Evolutionary conservation across 2,329 filamentous ascomycete genomes (phyloP).

Genomic region (Sporothrix curviconia): DNA sequence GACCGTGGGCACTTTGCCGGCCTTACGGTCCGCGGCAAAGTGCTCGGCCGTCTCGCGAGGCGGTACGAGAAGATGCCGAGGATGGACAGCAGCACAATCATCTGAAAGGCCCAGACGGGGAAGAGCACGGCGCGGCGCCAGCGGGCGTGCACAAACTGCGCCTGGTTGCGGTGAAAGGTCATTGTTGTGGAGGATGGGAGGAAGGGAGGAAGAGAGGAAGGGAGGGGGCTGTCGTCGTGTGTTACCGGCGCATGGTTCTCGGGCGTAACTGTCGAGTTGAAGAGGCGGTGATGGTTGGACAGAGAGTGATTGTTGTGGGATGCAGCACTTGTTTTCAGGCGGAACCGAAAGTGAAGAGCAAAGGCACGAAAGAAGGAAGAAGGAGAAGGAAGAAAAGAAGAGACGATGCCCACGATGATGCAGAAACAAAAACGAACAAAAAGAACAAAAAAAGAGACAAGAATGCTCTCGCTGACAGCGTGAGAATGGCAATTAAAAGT

Average conservation of each 20-base stretch:
- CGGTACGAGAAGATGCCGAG: conserved; percentile 49
- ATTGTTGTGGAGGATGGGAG: conserved; percentile 3
- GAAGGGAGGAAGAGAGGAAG: too few relatives aligned
- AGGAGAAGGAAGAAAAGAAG: not conserved
- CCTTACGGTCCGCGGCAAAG: conserved; percentile 35
- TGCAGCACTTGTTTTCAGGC: too few relatives aligned
- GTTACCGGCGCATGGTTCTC: too few relatives aligned
- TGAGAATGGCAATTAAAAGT: not conserved
- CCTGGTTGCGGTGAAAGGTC: conserved; percentile 40
- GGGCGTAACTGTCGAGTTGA: not conserved
- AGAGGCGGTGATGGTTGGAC: too few relatives aligned
- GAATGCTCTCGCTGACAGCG: not conserved
- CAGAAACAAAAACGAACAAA: not conserved
- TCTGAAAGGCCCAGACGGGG: conserved; percentile 45
- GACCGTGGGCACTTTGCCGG: conserved; percentile 36
- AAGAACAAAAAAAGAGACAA: not conserved
- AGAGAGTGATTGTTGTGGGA: too few relatives aligned
- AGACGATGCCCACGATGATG: too few relatives aligned
- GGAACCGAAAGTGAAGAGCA: too few relatives aligned
- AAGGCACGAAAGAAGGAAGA: too few relatives aligned
- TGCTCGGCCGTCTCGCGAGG: conserved; percentile 39
- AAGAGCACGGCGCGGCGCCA: conserved; percentile 44
- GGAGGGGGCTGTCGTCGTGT: not conserved
- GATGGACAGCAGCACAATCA: conserved; percentile 38
- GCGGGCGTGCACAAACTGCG: conserved; percentile 44